Percentiles rank a stretch among this genome's conserved stretches.
Conservation (phyloP, 1,284 basidiomycete genomes). For the Boletus smithii region DNA sequence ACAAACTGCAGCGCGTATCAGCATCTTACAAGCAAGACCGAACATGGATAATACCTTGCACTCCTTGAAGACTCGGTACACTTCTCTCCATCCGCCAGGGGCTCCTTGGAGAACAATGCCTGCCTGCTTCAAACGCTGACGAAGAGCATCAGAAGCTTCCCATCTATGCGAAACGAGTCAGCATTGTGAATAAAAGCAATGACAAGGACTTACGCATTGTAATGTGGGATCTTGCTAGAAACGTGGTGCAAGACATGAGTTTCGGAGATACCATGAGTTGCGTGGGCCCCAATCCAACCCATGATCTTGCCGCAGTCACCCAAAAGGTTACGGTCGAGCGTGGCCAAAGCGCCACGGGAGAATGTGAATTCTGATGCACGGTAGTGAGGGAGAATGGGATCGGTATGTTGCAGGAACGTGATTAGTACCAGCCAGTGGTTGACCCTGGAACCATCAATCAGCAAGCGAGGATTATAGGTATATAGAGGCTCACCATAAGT, state of each 20-base stretch:
- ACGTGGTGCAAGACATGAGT: conserved; percentile 93
- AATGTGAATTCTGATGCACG: conserved; percentile 90
- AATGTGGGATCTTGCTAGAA: conserved; percentile 92
- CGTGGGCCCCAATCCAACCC: conserved; percentile 77
- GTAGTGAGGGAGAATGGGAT: conserved; percentile 94
- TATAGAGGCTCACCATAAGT: conserved; percentile 65
- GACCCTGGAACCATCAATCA: conserved; percentile 40
- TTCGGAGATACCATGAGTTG: conserved; percentile 87
- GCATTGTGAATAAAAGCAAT: not conserved
- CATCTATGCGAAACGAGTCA: conserved; percentile 46
- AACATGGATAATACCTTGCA: conserved; percentile 55
- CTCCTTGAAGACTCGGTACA: conserved; percentile 68
- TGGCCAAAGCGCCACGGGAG: conserved; percentile 90
- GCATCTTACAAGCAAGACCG: conserved; percentile 5
- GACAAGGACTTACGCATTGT: conserved; percentile 57
- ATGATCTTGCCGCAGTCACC: conserved; percentile 73
- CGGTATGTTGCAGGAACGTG: conserved; percentile 97
- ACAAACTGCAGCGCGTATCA: conserved; percentile 59
- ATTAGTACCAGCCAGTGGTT: conserved; percentile 92
- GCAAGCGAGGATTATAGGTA: not conserved
- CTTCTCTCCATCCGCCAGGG: conserved; percentile 76
- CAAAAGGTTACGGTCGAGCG: conserved; percentile 86
- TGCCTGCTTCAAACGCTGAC: conserved; percentile 67
- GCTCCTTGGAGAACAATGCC: conserved; percentile 61
- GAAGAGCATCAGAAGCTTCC: conserved; percentile 91